Base-by-base conservation (phyloP, 805 yeast species). In the Starmera pachycereana region DNA sequence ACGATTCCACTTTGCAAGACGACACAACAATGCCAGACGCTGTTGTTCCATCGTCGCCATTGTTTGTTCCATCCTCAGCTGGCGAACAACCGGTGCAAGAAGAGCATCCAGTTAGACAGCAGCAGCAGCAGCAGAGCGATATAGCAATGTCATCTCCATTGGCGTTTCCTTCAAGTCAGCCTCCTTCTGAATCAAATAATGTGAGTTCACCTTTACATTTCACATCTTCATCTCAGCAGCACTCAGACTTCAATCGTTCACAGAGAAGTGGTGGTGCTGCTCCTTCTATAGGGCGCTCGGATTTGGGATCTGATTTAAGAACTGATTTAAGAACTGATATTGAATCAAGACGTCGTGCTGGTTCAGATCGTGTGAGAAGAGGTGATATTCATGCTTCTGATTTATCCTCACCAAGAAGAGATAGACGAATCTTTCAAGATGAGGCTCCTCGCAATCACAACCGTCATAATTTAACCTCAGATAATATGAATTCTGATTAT, bases 321-420 rank as follows among this genome's bases (percentile, higher is more conserved):
- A 53, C 65, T 7, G 67, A 71, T 39, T 43, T 62, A 31, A 63
- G 80, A 50, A 67, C 75, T 18, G 78, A 73, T 45, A 57, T 56
- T 56, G 46, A 55, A 6, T 48, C 56, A 12, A 43, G 56, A 48
- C 49, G 61, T 47, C 62, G 71, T 48, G 72, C 71, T 37, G 66
- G 78, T 38, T 69, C 58, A 29, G 58, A 69, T 42, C 68, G 81
- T 33, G 65, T 67, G 37, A 66, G 76, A 41, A 74, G 96, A 63
- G 87, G 92, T 49, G 96, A 88, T 56, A 68, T 87, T 38, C 81
- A 81, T 54, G 74, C 81, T 1, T 68, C 81, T 0, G 94, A 84
- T 41, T 60, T 74, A n/a, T 73, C 86, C 1, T 78, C 94, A 3
- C 88, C 92, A 29, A 67, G 69, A 55, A 62, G 76, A 44, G 27